These are phyloP conservation scores for Vicia villosa DNA, from an alignment of 306 rosid species.

Conservation along the genomic window DNA sequence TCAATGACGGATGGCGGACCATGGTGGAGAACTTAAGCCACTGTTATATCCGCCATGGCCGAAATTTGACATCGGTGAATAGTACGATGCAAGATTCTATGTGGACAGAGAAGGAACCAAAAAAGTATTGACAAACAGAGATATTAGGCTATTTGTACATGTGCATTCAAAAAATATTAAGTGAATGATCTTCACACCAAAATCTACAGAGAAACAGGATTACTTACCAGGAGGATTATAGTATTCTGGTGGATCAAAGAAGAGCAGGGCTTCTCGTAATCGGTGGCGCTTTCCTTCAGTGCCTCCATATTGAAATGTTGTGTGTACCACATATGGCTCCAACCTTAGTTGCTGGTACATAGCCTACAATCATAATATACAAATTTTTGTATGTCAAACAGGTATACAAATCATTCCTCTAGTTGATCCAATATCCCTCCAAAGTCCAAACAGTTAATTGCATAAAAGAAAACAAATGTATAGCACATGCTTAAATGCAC, in stretches of 20 bases:
- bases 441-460: conserved; percentile 26
- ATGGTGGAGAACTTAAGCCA: too few relatives aligned
- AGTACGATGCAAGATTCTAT: conserved; percentile 28
- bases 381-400: conserved; percentile 15
- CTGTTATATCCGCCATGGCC: too few relatives aligned
- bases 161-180: conserved; percentile 21
- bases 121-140: conserved; percentile 20
- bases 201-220: conserved; percentile 17
- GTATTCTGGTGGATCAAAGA: conserved; percentile 88
- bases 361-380: conserved; percentile 54
- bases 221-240: conserved; percentile 78
- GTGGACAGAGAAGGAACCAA: conserved; percentile 4
- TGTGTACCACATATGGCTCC: conserved; percentile 94
- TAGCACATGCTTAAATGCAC: neutral
- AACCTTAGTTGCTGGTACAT: conserved; percentile 84
- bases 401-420: conserved; percentile 8
- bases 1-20: too few relatives aligned
- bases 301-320: conserved; percentile 94
- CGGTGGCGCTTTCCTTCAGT: conserved; percentile 97
- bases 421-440: conserved; percentile 28
- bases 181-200: conserved; percentile 26
- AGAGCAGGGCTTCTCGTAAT: conserved; percentile 86
- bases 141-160: conserved; percentile 19
- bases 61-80: too few relatives aligned
- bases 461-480: conserved; percentile 14